A percentile compares a stretch with the other conserved stretches of the same genome.
These are phyloP conservation scores for Pestalotiopsis sp. DNA, from an alignment of 2,329 filamentous ascomycete genomes.

Conservation along the genomic window DNA sequence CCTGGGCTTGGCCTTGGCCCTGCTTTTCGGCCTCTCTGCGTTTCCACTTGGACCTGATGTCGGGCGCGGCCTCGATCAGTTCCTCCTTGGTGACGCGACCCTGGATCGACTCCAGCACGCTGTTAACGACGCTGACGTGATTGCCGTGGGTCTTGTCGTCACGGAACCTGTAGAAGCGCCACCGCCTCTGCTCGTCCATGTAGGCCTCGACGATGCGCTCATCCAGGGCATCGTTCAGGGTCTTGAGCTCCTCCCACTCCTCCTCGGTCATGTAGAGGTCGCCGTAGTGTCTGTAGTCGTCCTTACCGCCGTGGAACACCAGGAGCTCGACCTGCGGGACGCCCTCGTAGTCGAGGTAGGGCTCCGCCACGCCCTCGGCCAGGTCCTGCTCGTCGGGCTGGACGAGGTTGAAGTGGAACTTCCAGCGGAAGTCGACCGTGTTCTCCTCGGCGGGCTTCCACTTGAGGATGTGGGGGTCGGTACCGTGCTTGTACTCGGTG, in stretches of 20 bases:
- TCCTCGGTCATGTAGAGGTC: conserved; percentile 69
- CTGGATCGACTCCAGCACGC: conserved; percentile 86
- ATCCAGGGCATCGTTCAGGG: conserved; percentile 73
- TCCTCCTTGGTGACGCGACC: conserved; percentile 85
- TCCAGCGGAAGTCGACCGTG: conserved; percentile 87
- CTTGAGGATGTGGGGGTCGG: conserved; percentile 91
- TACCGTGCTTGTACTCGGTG: conserved; percentile 85
- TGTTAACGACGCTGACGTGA: conserved; percentile 80
- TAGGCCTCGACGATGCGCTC: conserved; percentile 90
- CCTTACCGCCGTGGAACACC: conserved; percentile 64
- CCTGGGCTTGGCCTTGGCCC: background rate
- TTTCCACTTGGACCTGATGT: conserved; percentile 84
- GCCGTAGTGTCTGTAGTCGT: conserved; percentile 65
- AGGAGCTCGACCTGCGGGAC: conserved; percentile 74
- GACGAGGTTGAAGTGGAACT: conserved; percentile 73
- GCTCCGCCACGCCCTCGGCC: conserved; percentile 63
- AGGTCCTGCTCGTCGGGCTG: conserved; percentile 69
- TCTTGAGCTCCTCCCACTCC: conserved; percentile 86
- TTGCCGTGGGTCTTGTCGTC: conserved; percentile 94
- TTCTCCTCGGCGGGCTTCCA: conserved; percentile 98
- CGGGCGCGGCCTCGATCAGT: conserved; percentile 66
- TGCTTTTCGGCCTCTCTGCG: conserved; percentile 42
- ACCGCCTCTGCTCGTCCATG: conserved; percentile 72
- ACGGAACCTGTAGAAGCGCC: conserved; percentile 86
- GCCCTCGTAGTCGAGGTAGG: conserved; percentile 77